phyloP scores from a whole-genome alignment of 1,284 basidiomycete genomes.

The Vanrija humicola region DNA sequence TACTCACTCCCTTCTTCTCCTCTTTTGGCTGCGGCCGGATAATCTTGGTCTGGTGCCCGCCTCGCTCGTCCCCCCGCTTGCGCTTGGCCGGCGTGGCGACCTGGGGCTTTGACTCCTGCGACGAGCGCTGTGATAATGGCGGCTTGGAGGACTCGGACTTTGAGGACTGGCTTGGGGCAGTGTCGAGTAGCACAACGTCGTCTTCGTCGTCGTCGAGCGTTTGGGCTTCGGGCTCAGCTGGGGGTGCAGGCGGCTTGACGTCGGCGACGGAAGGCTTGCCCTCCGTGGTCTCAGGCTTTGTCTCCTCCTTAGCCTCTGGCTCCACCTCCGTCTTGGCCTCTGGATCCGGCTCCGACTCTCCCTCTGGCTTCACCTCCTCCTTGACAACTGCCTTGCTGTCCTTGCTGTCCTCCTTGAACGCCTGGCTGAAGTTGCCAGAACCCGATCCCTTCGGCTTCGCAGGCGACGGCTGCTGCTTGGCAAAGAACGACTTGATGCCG shows the following conservation, averaged over 20 bases:
- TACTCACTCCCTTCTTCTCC: slow-evolving; percentile 22
- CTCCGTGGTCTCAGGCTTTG: background rate
- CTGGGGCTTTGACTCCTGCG: background rate
- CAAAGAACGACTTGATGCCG: slow-evolving; percentile 83
- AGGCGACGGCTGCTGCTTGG: slow-evolving; percentile 54
- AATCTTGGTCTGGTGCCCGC: slow-evolving; percentile 37
- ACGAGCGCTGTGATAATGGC: background rate
- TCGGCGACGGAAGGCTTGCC: background rate
- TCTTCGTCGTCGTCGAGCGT: slow-evolving; percentile 3
- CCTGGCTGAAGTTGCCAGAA: background rate
- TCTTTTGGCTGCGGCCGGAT: slow-evolving; percentile 20
- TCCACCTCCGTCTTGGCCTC: background rate
- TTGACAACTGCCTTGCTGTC: background rate
- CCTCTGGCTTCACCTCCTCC: background rate
- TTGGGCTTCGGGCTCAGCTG: background rate
- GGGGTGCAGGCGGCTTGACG: background rate
- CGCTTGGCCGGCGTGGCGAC: background rate
- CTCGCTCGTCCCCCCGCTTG: slow-evolving; percentile 9
- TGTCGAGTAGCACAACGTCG: background rate
- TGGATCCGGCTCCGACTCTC: too few relatives aligned
- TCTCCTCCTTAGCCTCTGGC: background rate
- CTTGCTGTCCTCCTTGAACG: background rate
- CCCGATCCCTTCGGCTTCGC: slow-evolving; percentile 14
- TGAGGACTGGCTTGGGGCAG: background rate
- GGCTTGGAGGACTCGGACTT: background rate